Evolutionary conservation across 345 rosid genomes (phyloP), one percentile per base, ranked within the genome.

Genomic region (Microthlaspi erraticum): DNA sequence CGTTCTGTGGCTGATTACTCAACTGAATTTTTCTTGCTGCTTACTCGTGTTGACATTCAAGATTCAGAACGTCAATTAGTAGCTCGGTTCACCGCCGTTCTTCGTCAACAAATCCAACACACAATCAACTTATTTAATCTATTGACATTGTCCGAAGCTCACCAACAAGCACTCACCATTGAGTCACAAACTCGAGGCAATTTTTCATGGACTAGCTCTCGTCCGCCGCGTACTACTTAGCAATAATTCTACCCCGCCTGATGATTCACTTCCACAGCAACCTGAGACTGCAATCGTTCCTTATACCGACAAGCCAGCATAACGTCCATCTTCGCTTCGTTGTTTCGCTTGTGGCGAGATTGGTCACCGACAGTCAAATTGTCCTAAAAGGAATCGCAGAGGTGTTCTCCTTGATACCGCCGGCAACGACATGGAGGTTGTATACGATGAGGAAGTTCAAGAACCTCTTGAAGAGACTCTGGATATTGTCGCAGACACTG

Each of bases 131-230:
- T 20, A 20, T 20, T 20, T 20, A 20, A 20, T 20, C 26, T 2
- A 20, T 20, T 20, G 26, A 20, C 26, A 2, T 14, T 45, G 5
- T 45, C 50, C 0, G 50, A 45, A 45, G 19, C 50, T 17, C 50
- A 45, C 10, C 50, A 45, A 2, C 50, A 45, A 45, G 56, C 56
- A 51, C 56, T 51, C 34, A 26, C 56, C 56, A 51, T 51, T 11
- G 36, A 26, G 6, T 1, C 56, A 1, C 56, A 12, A 51, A 49
- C 14, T 2, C 12, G 36, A 5, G 13, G 36, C 16, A 26, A 51
- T 26, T 51, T 23, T 2, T 51, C 34, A 1, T 51, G 36, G 56
- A 5, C 34, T 23, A 7, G 36, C 1, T 26, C 56, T 4, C 56
- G 56, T 0, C 17, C 56, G 3, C 10, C 14, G 1, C 56, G 17